Evolutionary conservation across 2,329 filamentous ascomycete genomes (phyloP).

Genomic region (Mycocentrospora acerina): DNA sequence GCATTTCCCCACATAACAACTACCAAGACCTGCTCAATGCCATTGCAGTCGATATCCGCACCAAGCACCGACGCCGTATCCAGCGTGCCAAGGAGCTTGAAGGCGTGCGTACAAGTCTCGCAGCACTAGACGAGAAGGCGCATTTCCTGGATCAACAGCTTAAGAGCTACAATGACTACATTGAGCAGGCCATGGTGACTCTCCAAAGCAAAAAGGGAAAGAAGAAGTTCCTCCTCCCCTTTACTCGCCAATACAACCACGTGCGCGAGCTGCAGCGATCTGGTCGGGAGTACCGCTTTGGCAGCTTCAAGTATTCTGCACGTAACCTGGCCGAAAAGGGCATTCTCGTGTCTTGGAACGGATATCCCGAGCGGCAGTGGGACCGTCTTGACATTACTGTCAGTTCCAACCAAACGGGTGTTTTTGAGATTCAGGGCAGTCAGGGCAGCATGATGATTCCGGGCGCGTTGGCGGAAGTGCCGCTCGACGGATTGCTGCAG

Average conservation of each 20-base stretch:
- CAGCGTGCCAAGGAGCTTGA: conserved; percentile 91
- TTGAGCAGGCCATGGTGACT: conserved; percentile 97
- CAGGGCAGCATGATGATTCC: conserved; percentile 94
- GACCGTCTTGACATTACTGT: conserved; percentile 93
- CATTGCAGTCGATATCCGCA: conserved; percentile 94
- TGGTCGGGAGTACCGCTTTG: conserved; percentile 94
- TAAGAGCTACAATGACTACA: conserved; percentile 98
- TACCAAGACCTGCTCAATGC: conserved; percentile 99
- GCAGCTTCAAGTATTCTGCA: conserved; percentile 95
- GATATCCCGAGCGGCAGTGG: conserved; percentile 80
- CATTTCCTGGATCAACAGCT: conserved; percentile 91
- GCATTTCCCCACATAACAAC: conserved; percentile 81
- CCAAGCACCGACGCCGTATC: conserved; percentile 89
- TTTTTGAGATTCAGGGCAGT: conserved; percentile 90
- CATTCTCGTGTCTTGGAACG: conserved; percentile 88
- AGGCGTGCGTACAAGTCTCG: conserved; percentile 72
- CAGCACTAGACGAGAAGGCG: conserved; percentile 80
- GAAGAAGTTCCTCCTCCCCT: conserved; percentile 90
- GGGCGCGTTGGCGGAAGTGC: conserved; percentile 82
- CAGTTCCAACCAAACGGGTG: conserved; percentile 87
- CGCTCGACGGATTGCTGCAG: conserved; percentile 90
- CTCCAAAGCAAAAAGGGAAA: conserved; percentile 96
- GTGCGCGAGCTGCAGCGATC: conserved; percentile 91
- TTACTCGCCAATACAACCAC: conserved; percentile 98
- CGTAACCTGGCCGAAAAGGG: conserved; percentile 88